These are phyloP conservation scores for Leccinum olivaceopallidum DNA, from an alignment of 768 basidiomycete species.

Conservation along the genomic window DNA sequence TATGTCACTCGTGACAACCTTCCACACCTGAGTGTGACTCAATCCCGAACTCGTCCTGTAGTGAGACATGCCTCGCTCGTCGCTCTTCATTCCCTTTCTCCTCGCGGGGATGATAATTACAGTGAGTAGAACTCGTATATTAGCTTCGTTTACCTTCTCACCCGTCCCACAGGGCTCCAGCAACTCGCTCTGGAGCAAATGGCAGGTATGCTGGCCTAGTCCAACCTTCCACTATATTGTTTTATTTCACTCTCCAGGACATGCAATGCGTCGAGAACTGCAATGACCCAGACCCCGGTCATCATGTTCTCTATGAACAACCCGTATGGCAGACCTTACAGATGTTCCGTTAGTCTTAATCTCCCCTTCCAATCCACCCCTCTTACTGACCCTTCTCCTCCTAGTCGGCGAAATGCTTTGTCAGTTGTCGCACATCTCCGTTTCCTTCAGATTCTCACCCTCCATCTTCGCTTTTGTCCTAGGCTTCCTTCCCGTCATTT, in stretches of 20 bases:
- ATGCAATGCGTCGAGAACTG: conserved; percentile 99
- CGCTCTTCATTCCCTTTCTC: conserved; percentile 73
- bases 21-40: conserved; percentile 10
- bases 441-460: conserved; percentile 19
- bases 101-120: conserved; percentile 93
- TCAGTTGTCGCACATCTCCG: conserved; percentile 42
- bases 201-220: conserved; percentile 53
- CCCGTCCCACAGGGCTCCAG: conserved; percentile 58
- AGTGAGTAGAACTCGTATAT: conserved; percentile 37
- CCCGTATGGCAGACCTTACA: conserved; percentile 92
- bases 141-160: not conserved
- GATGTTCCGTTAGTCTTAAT: conserved; percentile 72
- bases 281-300: conserved; percentile 54
- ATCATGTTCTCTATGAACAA: conserved; percentile 84
- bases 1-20: conserved; percentile 21
- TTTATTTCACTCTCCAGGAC: conserved; percentile 50
- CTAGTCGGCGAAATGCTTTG: conserved; percentile 93
- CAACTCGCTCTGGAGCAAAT: conserved; percentile 83
- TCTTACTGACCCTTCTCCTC: conserved; percentile 36
- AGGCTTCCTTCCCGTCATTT: conserved; percentile 87
- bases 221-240: not conserved
- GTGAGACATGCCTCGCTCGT: conserved; percentile 54
- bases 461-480: conserved; percentile 19
- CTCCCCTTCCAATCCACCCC: conserved; percentile 14
- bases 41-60: not conserved